These are phyloP conservation scores for Cystobasidium sp. DNA, from an alignment of 1,284 basidiomycete species.

Conservation along the genomic window DNA sequence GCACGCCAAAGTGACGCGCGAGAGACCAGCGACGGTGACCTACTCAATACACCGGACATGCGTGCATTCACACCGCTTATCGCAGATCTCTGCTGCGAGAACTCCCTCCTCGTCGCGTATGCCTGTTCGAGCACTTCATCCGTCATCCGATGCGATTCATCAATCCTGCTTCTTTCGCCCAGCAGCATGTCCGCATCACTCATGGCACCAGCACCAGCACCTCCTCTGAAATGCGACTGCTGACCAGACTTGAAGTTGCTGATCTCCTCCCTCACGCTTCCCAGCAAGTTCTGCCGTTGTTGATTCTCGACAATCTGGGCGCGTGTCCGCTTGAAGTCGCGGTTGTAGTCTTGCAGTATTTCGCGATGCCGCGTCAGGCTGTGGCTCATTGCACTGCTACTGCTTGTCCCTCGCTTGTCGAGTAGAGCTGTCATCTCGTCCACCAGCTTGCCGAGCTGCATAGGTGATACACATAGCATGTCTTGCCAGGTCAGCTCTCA, in stretches of 20 bases:
- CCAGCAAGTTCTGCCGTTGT: slow-evolving; percentile 82
- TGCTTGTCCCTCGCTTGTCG: slow-evolving; percentile 71
- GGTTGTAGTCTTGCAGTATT: slow-evolving; percentile 81
- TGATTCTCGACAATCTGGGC: slow-evolving; percentile 80
- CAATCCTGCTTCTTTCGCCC: slow-evolving; percentile 83
- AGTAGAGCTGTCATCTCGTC: slow-evolving; percentile 72
- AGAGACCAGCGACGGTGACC: slow-evolving; percentile 51
- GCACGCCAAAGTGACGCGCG: background rate
- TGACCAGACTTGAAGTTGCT: slow-evolving; percentile 78
- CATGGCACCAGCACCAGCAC: slow-evolving; percentile 58
- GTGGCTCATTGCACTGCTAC: slow-evolving; percentile 82
- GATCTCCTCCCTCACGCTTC: slow-evolving; percentile 93
- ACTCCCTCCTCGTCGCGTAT: slow-evolving; percentile 94
- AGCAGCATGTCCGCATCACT: slow-evolving; percentile 78
- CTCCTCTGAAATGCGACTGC: slow-evolving; percentile 63
- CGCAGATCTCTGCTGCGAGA: slow-evolving; percentile 77
- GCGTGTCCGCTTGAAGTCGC: slow-evolving; percentile 82
- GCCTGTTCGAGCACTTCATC: slow-evolving; percentile 93
- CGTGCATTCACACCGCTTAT: slow-evolving; percentile 78
- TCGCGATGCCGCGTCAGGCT: slow-evolving; percentile 89
- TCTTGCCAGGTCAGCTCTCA: background rate
- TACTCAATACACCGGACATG: slow-evolving; percentile 81
- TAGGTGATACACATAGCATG: slow-evolving; percentile 6
- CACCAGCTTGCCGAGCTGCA: slow-evolving; percentile 79
- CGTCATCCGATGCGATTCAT: slow-evolving; percentile 91